A percentile compares a stretch with the other conserved stretches of the same genome.
Conservation (phyloP, 2,329 filamentous ascomycete genomes). For the Phialocephala sp. region DNA sequence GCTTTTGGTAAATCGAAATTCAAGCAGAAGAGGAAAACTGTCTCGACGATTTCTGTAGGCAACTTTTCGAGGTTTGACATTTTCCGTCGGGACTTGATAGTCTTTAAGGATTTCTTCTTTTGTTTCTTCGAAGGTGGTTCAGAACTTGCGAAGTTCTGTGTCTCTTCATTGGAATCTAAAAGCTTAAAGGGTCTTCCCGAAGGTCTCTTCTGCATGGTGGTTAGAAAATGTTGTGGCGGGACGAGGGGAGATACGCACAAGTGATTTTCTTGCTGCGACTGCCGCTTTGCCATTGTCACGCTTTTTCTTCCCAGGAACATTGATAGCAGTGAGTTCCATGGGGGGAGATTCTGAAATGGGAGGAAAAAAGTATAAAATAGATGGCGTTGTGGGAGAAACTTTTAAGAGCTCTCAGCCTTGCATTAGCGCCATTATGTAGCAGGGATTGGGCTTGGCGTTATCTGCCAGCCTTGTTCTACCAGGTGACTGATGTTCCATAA, state of each 20-base stretch:
- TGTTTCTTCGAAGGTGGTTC: constrained; percentile 11
- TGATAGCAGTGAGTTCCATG: constrained; percentile 42
- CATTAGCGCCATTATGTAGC: not conserved
- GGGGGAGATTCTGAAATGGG: not conserved
- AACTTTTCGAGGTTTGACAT: constrained; percentile 41
- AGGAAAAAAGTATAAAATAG: not conserved
- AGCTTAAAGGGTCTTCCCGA: constrained; percentile 33
- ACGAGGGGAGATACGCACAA: constrained; percentile 27
- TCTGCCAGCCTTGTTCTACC: not conserved
- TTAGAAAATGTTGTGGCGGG: constrained; percentile 3
- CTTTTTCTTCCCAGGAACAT: constrained; percentile 40
- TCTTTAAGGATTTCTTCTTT: constrained; percentile 33
- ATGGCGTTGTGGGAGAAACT: constrained; percentile 9
- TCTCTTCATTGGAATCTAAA: not conserved
- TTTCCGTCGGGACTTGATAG: constrained; percentile 38
- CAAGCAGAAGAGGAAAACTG: constrained; percentile 39
- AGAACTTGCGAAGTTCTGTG: not conserved
- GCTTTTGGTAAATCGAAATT: constrained; percentile 40
- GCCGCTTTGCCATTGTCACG: constrained; percentile 33
- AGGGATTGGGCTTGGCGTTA: not conserved
- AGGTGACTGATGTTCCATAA: not conserved
- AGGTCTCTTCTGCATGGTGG: constrained; percentile 22
- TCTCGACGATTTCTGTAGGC: constrained; percentile 41
- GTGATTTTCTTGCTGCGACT: constrained; percentile 32
- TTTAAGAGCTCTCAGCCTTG: constrained; percentile 19